A percentile compares a stretch with the other conserved stretches of the same genome.
Conservation (phyloP, 257 asterid genomes). For the Cordia subcordata region DNA sequence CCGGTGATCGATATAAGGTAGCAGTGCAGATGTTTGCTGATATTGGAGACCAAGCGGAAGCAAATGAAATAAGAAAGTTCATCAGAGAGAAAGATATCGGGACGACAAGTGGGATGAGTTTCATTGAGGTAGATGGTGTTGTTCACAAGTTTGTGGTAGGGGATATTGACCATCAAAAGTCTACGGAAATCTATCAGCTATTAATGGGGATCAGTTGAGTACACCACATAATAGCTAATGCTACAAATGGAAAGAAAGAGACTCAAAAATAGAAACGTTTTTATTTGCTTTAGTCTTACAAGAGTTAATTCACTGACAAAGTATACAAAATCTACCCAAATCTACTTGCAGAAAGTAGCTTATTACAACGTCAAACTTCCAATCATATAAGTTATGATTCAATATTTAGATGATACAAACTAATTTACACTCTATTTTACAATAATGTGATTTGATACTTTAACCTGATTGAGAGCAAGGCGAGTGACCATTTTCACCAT, state of each 20-base stretch:
- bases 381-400: neutral
- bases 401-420: neutral
- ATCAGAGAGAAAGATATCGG: neutral
- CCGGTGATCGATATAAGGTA: constrained; percentile 20
- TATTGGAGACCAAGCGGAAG: constrained; percentile 8
- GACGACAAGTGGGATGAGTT: constrained; percentile 16
- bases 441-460: neutral
- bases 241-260: too few species aligned
- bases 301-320: neutral
- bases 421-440: neutral
- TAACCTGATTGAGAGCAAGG: neutral
- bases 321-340: neutral
- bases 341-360: neutral
- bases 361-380: neutral
- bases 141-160: constrained; percentile 28
- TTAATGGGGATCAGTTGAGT: constrained; percentile 4
- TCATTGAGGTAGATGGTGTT: constrained; percentile 24
- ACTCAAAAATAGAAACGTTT: too few species aligned
- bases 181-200: constrained; percentile 16
- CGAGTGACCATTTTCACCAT: constrained; percentile 33
- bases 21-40: constrained; percentile 17
- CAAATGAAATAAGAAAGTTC: constrained; percentile 5
- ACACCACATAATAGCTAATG: neutral
- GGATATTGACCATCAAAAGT: constrained; percentile 9
- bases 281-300: neutral